Evolutionary conservation across 202 grass and related monocot genomes (phyloP).

Genomic region (Setaria viridis): DNA sequence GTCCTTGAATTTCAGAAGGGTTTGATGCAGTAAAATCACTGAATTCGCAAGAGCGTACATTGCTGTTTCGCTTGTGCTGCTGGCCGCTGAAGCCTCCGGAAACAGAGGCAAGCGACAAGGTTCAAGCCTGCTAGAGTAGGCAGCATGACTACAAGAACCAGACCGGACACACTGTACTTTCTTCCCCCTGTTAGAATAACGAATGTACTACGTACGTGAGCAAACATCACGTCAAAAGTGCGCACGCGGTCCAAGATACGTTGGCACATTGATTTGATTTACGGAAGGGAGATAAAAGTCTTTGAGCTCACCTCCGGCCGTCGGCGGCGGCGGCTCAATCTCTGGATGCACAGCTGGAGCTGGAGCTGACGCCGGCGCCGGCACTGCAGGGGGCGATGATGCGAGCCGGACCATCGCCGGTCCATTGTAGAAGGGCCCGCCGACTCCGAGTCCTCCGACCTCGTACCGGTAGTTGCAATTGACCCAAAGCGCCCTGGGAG

Average conservation of each 20-base stretch:
- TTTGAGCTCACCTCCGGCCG: neutral
- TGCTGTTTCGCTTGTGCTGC: neutral
- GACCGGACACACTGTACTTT: neutral
- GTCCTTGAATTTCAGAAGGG: no score
- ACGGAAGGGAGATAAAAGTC: no score
- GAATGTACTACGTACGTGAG: neutral
- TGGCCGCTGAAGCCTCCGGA: neutral
- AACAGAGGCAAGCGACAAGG: conserved; percentile 30
- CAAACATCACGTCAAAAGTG: neutral
- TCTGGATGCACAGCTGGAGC: neutral
- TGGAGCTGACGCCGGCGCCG: neutral
- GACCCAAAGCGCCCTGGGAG: neutral
- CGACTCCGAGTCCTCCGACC: neutral
- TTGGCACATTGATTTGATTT: no score
- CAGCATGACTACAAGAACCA: no score
- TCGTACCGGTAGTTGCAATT: conserved; percentile 56
- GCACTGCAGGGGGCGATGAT: neutral
- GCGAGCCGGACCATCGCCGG: conserved; percentile 13
- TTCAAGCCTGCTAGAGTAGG: neutral
- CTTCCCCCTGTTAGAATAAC: neutral
- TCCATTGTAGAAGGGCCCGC: conserved; percentile 36
- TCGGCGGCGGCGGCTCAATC: neutral
- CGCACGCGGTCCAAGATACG: no score
- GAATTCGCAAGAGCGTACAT: neutral
- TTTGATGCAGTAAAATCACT: no score